phyloP scores from a whole-genome alignment of 768 basidiomycete genomes.

The Tricholoma furcatifolium region DNA sequence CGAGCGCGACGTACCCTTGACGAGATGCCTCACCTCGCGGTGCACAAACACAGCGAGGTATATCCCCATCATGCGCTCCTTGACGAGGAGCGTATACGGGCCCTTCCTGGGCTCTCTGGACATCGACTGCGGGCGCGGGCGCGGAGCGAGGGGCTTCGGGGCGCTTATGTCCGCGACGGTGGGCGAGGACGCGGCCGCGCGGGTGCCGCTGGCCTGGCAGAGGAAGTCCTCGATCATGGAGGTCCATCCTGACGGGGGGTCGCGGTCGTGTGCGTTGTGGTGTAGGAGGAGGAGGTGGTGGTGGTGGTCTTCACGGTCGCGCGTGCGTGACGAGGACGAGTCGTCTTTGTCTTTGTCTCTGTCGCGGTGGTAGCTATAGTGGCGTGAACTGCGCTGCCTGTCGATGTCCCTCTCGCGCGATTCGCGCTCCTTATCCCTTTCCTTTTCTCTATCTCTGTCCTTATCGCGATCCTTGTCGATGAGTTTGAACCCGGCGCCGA shows the following conservation, averaged over 20 bases:
- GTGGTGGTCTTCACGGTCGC: constrained; percentile 30
- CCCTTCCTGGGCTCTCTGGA: constrained; percentile 52
- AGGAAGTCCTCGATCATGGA: constrained; percentile 75
- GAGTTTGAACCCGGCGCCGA: constrained; percentile 77
- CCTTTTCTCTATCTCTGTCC: constrained; percentile 14
- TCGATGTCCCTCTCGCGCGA: constrained; percentile 32
- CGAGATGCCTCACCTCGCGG: constrained; percentile 61
- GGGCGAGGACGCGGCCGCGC: constrained; percentile 24
- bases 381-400: constrained; percentile 28
- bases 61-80: constrained; percentile 91
- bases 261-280: too few relatives aligned
- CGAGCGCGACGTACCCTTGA: constrained; percentile 76
- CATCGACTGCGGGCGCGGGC: constrained; percentile 31
- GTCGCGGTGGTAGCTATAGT: constrained; percentile 36
- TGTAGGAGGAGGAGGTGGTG: constrained; percentile 18
- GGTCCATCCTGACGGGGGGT: constrained; percentile 63
- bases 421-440: constrained; percentile 38
- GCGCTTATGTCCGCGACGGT: constrained; percentile 43
- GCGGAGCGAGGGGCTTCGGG: constrained; percentile 40
- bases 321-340: constrained; percentile 27
- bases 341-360: constrained; percentile 40
- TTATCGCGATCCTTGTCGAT: constrained; percentile 42
- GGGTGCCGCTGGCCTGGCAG: constrained; percentile 41
- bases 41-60: constrained; percentile 78
- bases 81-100: constrained; percentile 81